Evolutionary conservation across 345 rosid species (phyloP).

Genomic region (Salix dunnii): DNA sequence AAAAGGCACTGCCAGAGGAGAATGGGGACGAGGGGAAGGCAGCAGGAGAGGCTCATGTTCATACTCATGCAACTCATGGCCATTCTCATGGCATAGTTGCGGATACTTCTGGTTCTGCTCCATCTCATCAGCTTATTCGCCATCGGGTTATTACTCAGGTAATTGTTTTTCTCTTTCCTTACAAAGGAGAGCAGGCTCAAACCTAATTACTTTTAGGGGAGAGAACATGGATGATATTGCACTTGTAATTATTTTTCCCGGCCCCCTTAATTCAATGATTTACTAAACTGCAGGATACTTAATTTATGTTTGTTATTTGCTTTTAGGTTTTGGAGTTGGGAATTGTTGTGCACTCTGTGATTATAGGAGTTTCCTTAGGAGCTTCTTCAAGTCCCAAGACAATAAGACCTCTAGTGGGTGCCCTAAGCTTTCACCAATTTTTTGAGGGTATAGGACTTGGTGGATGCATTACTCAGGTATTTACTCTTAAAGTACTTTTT

Average conservation of each 20-base stretch:
- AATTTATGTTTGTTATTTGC: not conserved
- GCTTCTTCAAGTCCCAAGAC: constrained; percentile 26
- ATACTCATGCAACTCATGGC: constrained; percentile 38
- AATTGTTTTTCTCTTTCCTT: not conserved
- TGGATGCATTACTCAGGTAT: constrained; percentile 27
- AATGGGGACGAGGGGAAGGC: constrained; percentile 24
- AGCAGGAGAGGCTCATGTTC: constrained; percentile 12
- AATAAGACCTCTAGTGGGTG: constrained; percentile 23
- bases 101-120: not conserved
- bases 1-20: not conserved
- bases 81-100: constrained; percentile 30
- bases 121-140: constrained; percentile 41
- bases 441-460: constrained; percentile 35
- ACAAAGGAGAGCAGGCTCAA: too few relatives aligned
- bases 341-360: constrained; percentile 27
- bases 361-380: constrained; percentile 27
- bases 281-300: too few relatives aligned
- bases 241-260: not conserved
- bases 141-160: constrained; percentile 47
- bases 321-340: constrained; percentile 29
- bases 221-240: too few relatives aligned
- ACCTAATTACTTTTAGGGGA: too few relatives aligned
- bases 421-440: constrained; percentile 29
- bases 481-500: too few relatives aligned
- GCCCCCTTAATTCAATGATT: too few relatives aligned